phyloP scores from a whole-genome alignment of 768 basidiomycete species.

The Hebeloma cylindrosporum region DNA sequence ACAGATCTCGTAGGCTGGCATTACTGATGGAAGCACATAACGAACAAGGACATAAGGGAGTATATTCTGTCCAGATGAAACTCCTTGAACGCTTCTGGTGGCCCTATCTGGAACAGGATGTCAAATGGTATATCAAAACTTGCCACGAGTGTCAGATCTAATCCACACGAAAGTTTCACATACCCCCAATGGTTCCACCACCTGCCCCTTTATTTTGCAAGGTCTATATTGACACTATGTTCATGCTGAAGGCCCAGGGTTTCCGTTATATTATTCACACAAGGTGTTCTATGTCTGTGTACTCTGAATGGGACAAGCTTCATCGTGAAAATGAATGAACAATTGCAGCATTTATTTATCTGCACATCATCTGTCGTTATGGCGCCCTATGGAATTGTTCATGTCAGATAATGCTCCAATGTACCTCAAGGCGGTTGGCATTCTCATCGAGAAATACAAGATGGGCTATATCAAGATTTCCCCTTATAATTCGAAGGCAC shows the following conservation, averaged over 20 bases:
- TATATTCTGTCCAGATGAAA: slow-evolving; percentile 15
- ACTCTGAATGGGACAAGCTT: slow-evolving; percentile 20
- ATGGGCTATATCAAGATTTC: no score
- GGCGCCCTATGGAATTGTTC: slow-evolving; percentile 24
- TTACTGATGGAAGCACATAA: slow-evolving; percentile 18
- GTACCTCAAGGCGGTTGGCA: slow-evolving; percentile 31
- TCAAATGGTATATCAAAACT: slow-evolving; percentile 27
- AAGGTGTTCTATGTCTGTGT: slow-evolving; percentile 18
- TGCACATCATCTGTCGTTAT: slow-evolving; percentile 16
- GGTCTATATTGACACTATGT: slow-evolving; percentile 36
- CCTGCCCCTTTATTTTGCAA: slow-evolving; percentile 27
- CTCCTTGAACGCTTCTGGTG: slow-evolving; percentile 23
- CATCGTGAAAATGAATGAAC: slow-evolving; percentile 13
- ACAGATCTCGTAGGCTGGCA: slow-evolving; percentile 1
- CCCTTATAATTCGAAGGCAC: no score
- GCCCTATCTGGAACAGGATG: slow-evolving; percentile 21
- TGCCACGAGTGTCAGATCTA: slow-evolving; percentile 39
- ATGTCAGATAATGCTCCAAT: slow-evolving; percentile 31
- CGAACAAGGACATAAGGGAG: slow-evolving; percentile 25
- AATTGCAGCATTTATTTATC: slow-evolving; percentile 1
- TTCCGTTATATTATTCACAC: slow-evolving; percentile 22
- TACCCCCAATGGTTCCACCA: slow-evolving; percentile 21
- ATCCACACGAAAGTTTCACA: slow-evolving; percentile 16
- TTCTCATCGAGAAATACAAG: no score
- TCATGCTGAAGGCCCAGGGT: slow-evolving; percentile 26